Percentiles rank a stretch among this genome's conserved stretches.
Evolutionary conservation across 2,329 filamentous ascomycete genomes (phyloP).

Genomic region (Lecanicillium sp.): DNA sequence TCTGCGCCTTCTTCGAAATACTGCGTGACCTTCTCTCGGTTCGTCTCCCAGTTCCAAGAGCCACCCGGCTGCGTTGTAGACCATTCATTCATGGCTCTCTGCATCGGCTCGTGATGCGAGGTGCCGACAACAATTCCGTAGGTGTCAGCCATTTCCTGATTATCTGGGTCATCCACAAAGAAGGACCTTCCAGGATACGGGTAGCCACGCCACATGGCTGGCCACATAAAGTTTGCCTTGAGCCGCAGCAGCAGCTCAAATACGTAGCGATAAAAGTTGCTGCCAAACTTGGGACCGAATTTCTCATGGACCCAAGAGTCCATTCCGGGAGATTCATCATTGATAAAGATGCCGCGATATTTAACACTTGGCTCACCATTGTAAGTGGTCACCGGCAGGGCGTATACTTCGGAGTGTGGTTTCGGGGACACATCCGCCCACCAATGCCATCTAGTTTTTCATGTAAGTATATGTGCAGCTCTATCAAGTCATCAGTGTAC

Average conservation of each 20-base stretch:
- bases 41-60: conserved; percentile 52
- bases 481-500: no score
- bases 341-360: conserved; percentile 54
- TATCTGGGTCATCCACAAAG: conserved; percentile 51
- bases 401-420: conserved; percentile 38
- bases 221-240: conserved; percentile 58
- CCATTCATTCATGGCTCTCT: conserved; percentile 45
- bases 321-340: conserved; percentile 39
- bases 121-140: conserved; percentile 58
- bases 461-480: no score
- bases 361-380: conserved; percentile 45
- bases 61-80: conserved; percentile 32
- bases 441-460: conserved; percentile 49
- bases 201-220: conserved; percentile 52
- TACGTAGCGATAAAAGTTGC: conserved; percentile 51
- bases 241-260: conserved; percentile 56
- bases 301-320: conserved; percentile 47
- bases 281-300: conserved; percentile 38
- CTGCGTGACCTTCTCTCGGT: conserved; percentile 42
- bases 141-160: conserved; percentile 49
- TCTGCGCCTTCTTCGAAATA: conserved; percentile 50
- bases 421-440: conserved; percentile 49
- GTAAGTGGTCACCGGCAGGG: conserved; percentile 23
- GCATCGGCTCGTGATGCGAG: conserved; percentile 59
- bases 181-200: conserved; percentile 45